Evolutionary conservation across 345 rosid genomes (phyloP).

Genomic region (Durio zibethinus): DNA sequence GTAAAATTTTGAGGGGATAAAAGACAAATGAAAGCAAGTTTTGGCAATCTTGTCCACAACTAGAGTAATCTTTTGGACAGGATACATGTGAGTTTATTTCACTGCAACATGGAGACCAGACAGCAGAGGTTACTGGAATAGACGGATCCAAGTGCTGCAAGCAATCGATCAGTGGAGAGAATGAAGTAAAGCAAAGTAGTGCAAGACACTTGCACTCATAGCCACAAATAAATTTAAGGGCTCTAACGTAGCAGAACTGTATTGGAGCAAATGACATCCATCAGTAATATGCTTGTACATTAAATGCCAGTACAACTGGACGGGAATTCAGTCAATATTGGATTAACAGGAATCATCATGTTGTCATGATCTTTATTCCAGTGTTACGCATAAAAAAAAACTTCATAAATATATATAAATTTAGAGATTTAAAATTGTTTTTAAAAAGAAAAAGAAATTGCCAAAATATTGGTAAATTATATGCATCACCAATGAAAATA

Average conservation of each 20-base stretch:
- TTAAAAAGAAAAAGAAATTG: background rate
- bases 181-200: background rate
- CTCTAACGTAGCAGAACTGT: background rate
- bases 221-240: background rate
- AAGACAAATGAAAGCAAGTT: background rate
- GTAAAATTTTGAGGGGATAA: background rate
- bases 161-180: background rate
- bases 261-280: background rate
- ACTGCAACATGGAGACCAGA: background rate
- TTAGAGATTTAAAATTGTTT: background rate
- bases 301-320: background rate
- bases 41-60: background rate
- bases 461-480: background rate
- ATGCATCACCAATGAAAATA: background rate
- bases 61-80: background rate
- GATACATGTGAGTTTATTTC: background rate
- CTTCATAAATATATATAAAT: background rate
- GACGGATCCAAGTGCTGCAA: background rate
- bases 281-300: background rate
- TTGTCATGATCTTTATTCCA: background rate
- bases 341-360: background rate
- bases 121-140: background rate
- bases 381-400: background rate
- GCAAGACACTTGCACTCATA: background rate
- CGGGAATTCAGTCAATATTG: background rate